Base-by-base conservation (phyloP, 306 rosid species). In the Gynostemma pentaphyllum region DNA sequence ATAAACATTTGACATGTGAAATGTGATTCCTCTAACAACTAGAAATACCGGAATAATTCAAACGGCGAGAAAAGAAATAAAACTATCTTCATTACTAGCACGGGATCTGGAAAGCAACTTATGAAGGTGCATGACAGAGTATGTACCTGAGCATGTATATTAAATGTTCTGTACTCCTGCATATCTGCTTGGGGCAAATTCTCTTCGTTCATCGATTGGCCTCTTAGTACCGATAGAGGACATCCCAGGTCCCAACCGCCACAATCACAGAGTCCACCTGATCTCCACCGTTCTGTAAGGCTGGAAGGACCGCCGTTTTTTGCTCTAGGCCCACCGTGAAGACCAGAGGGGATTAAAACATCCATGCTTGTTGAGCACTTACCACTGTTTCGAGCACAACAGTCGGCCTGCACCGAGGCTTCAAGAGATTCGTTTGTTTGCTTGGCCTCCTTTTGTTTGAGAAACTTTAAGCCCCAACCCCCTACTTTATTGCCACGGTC, bases 181-280 rank as follows among this genome's bases (percentile, higher is more conserved):
- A 41, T 52, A 56, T 86, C 82, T 7, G 50, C 68, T 45, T 59
- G 73, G 47, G 83, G 69, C 28, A 72, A 49, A 68, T 16, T 60
- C 22, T 79, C 80, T 8, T 64, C 78, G 41, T 72, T 73, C 68
- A 68, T 63, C 22, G 80, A 72, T 80, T 72, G 59, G 54, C 81
- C 81, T 68, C 83, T 70, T 61, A 86, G 86, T 32, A 89, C 77
- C 3, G 95, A 86, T 47, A 94, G 77, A 64, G 97, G 91, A 61
- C 99, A 94, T 54, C 99, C 99, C 62, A 83, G 73, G 74, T 94
- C 99, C 99, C 99, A 94, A 79, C 99, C 99, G 54, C 97, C 99
- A 72, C 99, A 94, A 70, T 89, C 91, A 64, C 99, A 94, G 42
- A 30, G 78, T 41, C 99, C 96, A 5, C 83, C 87, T 4, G 94